A percentile compares a stretch with the other conserved stretches of the same genome.
These are phyloP conservation scores for Oehlia diaphana DNA, from an alignment of 192 early-diverging fungal genomes.

Conservation along the genomic window DNA sequence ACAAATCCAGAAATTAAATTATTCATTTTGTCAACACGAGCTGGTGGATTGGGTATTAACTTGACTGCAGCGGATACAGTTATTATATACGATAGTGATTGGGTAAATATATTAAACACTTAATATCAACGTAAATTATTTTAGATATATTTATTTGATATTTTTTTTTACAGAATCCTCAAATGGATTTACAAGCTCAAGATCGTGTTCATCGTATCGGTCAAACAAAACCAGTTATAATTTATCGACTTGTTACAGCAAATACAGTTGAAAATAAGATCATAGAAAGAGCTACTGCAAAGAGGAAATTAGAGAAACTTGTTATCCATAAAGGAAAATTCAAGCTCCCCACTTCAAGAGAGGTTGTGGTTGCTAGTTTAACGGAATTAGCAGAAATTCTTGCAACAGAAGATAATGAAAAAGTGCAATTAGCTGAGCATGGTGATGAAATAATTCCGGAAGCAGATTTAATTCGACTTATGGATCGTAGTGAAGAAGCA, in stretches of 20 bases:
- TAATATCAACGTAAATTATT: background rate
- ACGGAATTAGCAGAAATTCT: conserved; percentile 76
- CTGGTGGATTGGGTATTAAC: conserved; percentile 97
- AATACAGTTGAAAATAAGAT: conserved; percentile 87
- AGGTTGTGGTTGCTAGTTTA: conserved; percentile 37
- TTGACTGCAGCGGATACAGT: conserved; percentile 96
- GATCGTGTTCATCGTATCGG: conserved; percentile 97
- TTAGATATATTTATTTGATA: conserved; percentile 11
- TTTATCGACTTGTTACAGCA: conserved; percentile 85
- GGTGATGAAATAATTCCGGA: conserved; percentile 61
- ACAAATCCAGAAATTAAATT: conserved; percentile 60
- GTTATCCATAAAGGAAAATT: conserved; percentile 92
- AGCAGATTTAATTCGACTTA: conserved; percentile 52
- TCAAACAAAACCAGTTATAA: conserved; percentile 86
- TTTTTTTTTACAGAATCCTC: conserved; percentile 78
- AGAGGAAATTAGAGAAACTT: conserved; percentile 87
- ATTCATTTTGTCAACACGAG: conserved; percentile 93
- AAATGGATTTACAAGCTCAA: conserved; percentile 95
- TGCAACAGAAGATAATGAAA: conserved; percentile 68
- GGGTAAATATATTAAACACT: conserved; percentile 52
- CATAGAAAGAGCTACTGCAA: conserved; percentile 75
- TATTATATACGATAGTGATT: conserved; percentile 93
- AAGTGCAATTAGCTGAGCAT: conserved; percentile 56
- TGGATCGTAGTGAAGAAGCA: conserved; percentile 54
- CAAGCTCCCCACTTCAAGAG: conserved; percentile 52